Evolutionary conservation across 2,329 filamentous ascomycete species (phyloP).

Genomic region (Talaromyces atroroseus): DNA sequence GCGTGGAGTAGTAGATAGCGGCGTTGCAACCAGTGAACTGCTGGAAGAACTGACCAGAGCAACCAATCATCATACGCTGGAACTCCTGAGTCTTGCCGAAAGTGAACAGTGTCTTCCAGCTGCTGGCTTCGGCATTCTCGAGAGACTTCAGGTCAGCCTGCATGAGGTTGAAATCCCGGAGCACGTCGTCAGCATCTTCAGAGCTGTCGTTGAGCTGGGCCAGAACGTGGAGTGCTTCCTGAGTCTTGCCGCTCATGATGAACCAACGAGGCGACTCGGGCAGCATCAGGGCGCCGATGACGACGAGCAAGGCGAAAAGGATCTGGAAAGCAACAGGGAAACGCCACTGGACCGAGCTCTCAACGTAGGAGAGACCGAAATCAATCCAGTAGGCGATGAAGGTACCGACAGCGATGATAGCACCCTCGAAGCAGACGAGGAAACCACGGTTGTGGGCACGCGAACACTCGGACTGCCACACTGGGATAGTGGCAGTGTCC

Average conservation of each 20-base stretch:
- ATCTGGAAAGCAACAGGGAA: constrained; percentile 45
- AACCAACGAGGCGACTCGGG: constrained; percentile 10
- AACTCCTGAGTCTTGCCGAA: constrained; percentile 35
- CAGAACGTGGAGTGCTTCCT: constrained; percentile 47
- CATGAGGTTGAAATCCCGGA: constrained; percentile 8
- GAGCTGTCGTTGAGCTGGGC: constrained; percentile 52
- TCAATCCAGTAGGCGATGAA: constrained; percentile 33
- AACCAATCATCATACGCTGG: constrained; percentile 37
- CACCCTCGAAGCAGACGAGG: constrained; percentile 31
- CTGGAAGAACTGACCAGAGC: constrained; percentile 41
- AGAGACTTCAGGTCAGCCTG: constrained; percentile 44
- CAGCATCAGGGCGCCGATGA: background rate
- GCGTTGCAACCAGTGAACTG: constrained; percentile 49
- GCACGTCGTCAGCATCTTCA: constrained; percentile 3
- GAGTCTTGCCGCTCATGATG: constrained; percentile 41
- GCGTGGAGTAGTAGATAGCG: constrained; percentile 46
- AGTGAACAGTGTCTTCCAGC: constrained; percentile 44
- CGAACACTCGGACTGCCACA: constrained; percentile 36
- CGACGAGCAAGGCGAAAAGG: constrained; percentile 20
- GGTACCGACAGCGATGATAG: constrained; percentile 28
- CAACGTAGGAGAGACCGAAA: constrained; percentile 30
- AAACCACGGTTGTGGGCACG: constrained; percentile 29
- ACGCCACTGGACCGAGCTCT: constrained; percentile 35
- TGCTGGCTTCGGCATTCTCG: constrained; percentile 60
- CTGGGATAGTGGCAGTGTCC: constrained; percentile 36